These are phyloP conservation scores for Myriosclerotinia scirpicola DNA, from an alignment of 2,329 filamentous ascomycete genomes.

Conservation along the genomic window DNA sequence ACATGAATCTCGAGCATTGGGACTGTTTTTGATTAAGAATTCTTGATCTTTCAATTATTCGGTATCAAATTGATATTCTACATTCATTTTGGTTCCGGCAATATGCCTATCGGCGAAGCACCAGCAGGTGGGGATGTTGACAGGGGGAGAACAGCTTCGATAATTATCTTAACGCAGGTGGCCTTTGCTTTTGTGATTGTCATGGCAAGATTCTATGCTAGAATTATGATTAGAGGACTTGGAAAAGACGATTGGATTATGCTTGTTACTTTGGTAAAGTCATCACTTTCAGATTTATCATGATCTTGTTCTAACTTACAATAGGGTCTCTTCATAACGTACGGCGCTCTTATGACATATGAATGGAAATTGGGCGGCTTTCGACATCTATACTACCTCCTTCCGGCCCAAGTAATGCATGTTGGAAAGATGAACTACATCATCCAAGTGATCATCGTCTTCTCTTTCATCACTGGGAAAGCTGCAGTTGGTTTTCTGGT, in stretches of 20 bases:
- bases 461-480: constrained; percentile 18
- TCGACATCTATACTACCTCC: constrained; percentile 20
- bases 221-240: constrained; percentile 12
- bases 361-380: constrained; percentile 19
- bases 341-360: constrained; percentile 14
- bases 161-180: constrained; percentile 9
- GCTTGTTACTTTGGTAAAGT: constrained; percentile 19
- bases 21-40: not conserved
- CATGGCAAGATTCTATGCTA: constrained; percentile 19
- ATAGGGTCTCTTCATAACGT: constrained; percentile 16
- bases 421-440: constrained; percentile 17
- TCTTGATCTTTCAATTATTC: not conserved
- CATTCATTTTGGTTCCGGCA: not conserved
- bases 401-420: not conserved
- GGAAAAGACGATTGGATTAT: constrained; percentile 23
- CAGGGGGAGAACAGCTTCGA: constrained; percentile 3
- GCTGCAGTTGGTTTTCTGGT: constrained; percentile 19
- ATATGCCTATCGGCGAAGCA: not conserved
- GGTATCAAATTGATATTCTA: not conserved
- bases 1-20: not conserved
- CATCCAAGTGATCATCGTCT: constrained; percentile 1
- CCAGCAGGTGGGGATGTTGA: constrained; percentile 18
- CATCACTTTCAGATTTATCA: not conserved
- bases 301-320: not conserved
- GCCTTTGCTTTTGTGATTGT: constrained; percentile 19